phyloP scores from a whole-genome alignment of 768 basidiomycete genomes.

The Omphalotus guepiniiformis region DNA sequence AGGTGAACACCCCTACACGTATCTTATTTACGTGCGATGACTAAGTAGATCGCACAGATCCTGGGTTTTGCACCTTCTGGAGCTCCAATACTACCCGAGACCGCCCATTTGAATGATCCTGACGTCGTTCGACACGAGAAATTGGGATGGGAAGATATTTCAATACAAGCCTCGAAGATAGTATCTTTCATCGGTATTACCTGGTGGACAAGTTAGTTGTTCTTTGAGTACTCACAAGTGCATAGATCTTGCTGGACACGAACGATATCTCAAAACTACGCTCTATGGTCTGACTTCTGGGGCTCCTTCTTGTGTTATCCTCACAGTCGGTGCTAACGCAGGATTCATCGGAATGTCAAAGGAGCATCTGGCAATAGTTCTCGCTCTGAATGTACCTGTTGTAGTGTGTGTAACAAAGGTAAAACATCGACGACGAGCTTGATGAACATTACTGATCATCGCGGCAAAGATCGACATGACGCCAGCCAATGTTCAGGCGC shows the following conservation, averaged over 20 bases:
- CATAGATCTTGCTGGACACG: constrained; percentile 91
- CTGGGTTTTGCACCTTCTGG: constrained; percentile 82
- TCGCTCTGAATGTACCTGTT: constrained; percentile 91
- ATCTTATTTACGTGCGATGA: background rate
- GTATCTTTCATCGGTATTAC: constrained; percentile 83
- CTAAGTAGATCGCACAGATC: constrained; percentile 47
- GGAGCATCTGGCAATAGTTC: constrained; percentile 92
- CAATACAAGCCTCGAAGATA: constrained; percentile 83
- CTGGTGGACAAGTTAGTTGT: too few relatives aligned
- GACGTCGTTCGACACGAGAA: constrained; percentile 78
- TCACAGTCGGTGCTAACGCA: constrained; percentile 96
- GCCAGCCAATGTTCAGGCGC: constrained; percentile 83
- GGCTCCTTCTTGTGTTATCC: constrained; percentile 84
- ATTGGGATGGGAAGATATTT: constrained; percentile 95
- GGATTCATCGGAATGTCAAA: constrained; percentile 90
- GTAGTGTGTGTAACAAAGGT: constrained; percentile 95
- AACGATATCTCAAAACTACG: constrained; percentile 89
- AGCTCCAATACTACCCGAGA: constrained; percentile 71
- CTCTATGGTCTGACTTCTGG: constrained; percentile 93
- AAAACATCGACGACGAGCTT: constrained; percentile 10
- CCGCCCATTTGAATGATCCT: constrained; percentile 48
- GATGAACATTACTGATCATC: background rate
- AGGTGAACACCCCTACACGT: constrained; percentile 47
- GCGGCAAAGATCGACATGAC: constrained; percentile 87
- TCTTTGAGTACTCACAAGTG: background rate